These are phyloP conservation scores for Closterium sp. DNA, from an alignment of 139 green algal species.

Conservation along the genomic window DNA sequence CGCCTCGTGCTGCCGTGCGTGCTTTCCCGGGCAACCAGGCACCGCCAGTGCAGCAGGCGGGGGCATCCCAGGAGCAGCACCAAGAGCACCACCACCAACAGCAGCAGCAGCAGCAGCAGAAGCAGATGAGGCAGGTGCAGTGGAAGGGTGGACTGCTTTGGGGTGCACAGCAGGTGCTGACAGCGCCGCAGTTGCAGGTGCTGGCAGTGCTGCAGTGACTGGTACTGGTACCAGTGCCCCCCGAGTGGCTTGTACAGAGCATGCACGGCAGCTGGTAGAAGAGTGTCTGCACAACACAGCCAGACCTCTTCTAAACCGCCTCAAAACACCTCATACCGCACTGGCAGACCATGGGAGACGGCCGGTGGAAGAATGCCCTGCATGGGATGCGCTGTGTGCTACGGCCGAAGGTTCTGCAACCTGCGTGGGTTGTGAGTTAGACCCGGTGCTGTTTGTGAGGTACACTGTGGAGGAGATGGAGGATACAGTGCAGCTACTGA, in stretches of 20 bases:
- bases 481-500: background rate
- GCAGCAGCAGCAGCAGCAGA: background rate
- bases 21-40: background rate
- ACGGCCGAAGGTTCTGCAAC: too few species aligned
- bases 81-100: background rate
- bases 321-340: too few species aligned
- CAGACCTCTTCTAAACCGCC: too few species aligned
- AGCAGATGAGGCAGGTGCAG: background rate
- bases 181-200: background rate
- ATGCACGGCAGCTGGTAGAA: background rate
- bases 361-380: too few species aligned
- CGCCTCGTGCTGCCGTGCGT: slow-evolving; percentile 1
- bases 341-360: too few species aligned
- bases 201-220: background rate
- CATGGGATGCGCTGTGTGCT: too few species aligned
- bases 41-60: background rate
- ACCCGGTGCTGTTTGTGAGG: background rate
- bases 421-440: background rate
- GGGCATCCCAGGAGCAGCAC: too few species aligned
- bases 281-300: background rate
- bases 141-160: background rate
- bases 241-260: background rate
- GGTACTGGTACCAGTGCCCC: background rate
- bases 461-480: background rate
- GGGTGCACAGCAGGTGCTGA: background rate